A percentile compares a stretch with the other conserved stretches of the same genome.
Evolutionary conservation across 2,329 filamentous ascomycete genomes (phyloP).

Genomic region (Fusarium bactridioides): DNA sequence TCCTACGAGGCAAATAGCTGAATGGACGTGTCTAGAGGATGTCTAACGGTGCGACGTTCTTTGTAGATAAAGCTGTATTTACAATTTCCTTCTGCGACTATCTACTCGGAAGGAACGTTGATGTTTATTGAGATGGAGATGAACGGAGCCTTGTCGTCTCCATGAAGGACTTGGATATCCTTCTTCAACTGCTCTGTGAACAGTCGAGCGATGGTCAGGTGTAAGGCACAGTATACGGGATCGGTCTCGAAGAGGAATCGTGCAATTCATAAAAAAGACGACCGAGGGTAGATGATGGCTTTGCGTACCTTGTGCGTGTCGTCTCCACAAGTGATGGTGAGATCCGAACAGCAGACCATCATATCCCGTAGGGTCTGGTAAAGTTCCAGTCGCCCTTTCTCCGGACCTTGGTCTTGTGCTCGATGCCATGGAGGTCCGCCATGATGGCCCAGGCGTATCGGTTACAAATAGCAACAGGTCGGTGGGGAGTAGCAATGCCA

Average conservation of each 20-base stretch:
- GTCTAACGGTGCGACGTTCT: background rate
- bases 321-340: background rate
- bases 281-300: rapidly evolving
- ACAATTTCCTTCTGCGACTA: background rate
- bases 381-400: background rate
- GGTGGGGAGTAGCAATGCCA: background rate
- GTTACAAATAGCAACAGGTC: background rate
- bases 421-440: background rate
- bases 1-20: too few relatives aligned
- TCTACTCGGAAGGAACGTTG: background rate
- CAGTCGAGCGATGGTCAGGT: conserved; percentile 61
- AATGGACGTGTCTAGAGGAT: too few relatives aligned
- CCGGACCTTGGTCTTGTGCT: background rate
- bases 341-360: background rate
- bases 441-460: background rate
- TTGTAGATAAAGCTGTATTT: background rate
- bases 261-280: conserved; percentile 27
- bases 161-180: conserved; percentile 54
- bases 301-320: background rate
- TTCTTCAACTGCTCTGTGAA: conserved; percentile 63
- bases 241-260: conserved; percentile 52
- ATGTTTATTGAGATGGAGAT: background rate
- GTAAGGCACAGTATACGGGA: conserved; percentile 58
- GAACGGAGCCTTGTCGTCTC: conserved; percentile 45
- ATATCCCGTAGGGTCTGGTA: background rate